Evolutionary conservation across 2,329 filamentous ascomycete genomes (phyloP).

Genomic region (Dactylella cylindrospora): DNA sequence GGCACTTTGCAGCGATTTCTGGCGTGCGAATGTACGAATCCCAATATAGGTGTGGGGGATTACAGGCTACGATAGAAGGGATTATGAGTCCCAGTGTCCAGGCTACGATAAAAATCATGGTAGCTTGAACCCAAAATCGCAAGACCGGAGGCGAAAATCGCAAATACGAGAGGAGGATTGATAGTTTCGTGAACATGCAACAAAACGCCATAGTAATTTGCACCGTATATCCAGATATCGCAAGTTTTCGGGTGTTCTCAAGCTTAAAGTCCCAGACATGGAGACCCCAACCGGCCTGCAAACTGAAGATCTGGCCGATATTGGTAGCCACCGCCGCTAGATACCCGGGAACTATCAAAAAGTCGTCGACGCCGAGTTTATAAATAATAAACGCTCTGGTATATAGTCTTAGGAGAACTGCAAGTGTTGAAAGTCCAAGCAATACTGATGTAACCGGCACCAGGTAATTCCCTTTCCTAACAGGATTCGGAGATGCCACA

Average conservation of each 20-base stretch:
- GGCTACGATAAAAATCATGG: slow-evolving; percentile 8
- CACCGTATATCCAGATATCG: slow-evolving; percentile 21
- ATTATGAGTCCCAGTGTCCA: slow-evolving; percentile 20
- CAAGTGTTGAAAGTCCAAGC: slow-evolving; percentile 10
- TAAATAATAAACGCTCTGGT: slow-evolving; percentile 26
- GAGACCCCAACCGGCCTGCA: slow-evolving; percentile 22
- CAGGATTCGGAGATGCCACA: slow-evolving; percentile 13
- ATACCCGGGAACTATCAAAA: slow-evolving; percentile 25
- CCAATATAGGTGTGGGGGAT: slow-evolving; percentile 33
- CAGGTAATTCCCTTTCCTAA: slow-evolving; percentile 19
- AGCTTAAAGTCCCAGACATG: slow-evolving; percentile 28
- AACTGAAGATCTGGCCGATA: slow-evolving; percentile 15
- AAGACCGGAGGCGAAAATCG: slow-evolving; percentile 21
- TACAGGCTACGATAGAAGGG: slow-evolving; percentile 17
- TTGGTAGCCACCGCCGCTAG: slow-evolving; percentile 9
- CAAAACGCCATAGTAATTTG: slow-evolving; percentile 10
- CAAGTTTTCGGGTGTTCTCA: slow-evolving; percentile 12
- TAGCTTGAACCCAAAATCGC: slow-evolving; percentile 19
- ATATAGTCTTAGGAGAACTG: slow-evolving; percentile 17
- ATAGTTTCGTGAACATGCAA: slow-evolving; percentile 25
- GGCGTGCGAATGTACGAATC: slow-evolving; percentile 19
- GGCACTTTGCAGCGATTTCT: slow-evolving; percentile 52
- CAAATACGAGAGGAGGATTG: slow-evolving; percentile 22
- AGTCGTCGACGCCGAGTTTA: slow-evolving; percentile 20
- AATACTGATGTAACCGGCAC: slow-evolving; percentile 12